Percentiles rank a stretch among this genome's conserved stretches.
phyloP scores from a whole-genome alignment of 768 basidiomycete genomes.

The Pleurotus citrinopileatus region DNA sequence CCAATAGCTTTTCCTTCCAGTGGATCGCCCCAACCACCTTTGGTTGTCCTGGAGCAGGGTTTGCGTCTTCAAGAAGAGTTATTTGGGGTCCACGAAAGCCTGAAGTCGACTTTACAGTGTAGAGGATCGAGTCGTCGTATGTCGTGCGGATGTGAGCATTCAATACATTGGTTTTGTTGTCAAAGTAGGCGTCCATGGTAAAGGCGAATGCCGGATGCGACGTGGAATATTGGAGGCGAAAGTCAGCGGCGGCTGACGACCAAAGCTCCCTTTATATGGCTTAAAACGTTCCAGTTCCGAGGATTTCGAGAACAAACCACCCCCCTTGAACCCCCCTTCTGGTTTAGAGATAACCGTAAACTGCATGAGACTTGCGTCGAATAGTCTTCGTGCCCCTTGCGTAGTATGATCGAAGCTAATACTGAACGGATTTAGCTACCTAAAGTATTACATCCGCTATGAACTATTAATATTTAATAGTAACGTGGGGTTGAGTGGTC shows the following conservation, averaged over 20 bases:
- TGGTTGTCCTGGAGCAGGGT: conserved; percentile 35
- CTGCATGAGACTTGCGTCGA: background rate
- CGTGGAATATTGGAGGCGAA: background rate
- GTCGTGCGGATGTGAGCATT: conserved; percentile 38
- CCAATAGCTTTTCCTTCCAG: conserved; percentile 48
- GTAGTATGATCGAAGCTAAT: background rate
- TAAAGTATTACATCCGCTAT: background rate
- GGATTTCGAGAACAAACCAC: background rate
- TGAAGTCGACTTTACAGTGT: conserved; percentile 40
- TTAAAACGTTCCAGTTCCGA: background rate
- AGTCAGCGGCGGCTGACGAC: background rate
- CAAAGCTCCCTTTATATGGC: conserved; percentile 2
- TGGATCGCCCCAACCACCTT: conserved; percentile 40
- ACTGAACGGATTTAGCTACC: background rate
- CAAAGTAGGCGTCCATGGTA: conserved; percentile 49
- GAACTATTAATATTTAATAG: background rate
- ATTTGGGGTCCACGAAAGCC: conserved; percentile 39
- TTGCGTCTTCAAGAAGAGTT: conserved; percentile 45
- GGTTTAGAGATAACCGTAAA: too few species aligned
- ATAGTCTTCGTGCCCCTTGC: background rate
- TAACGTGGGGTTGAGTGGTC: background rate
- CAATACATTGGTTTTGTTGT: conserved; percentile 48
- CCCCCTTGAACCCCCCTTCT: too few species aligned
- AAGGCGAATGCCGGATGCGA: background rate
- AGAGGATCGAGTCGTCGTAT: conserved; percentile 44